These are phyloP conservation scores for Colletotrichum incanum DNA, from an alignment of 2,329 filamentous ascomycete genomes.

Conservation along the genomic window DNA sequence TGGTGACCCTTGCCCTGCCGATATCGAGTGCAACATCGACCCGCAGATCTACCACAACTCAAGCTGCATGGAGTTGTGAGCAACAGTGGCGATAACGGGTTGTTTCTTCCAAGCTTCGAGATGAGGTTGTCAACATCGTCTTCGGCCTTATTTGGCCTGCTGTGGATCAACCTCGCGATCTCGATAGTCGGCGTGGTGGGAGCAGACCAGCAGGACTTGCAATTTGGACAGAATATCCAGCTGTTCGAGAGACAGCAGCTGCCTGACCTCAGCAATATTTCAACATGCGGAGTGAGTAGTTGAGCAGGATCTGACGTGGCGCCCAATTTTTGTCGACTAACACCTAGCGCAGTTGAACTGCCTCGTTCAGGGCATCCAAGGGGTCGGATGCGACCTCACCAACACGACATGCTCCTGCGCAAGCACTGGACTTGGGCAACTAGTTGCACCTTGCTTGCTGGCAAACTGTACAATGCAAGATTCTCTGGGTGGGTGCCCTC, in stretches of 20 bases:
- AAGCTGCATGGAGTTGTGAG: slow-evolving; percentile 26
- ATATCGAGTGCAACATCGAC: background rate
- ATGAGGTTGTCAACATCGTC: slow-evolving; percentile 14
- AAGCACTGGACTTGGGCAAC: slow-evolving; percentile 28
- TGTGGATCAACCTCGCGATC: slow-evolving; percentile 3
- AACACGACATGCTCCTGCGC: slow-evolving; percentile 41
- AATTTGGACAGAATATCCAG: background rate
- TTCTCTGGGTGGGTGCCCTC: slow-evolving; percentile 28
- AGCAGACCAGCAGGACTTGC: background rate
- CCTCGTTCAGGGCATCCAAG: slow-evolving; percentile 29
- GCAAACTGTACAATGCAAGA: slow-evolving; percentile 44
- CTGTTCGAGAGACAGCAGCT: slow-evolving; percentile 30
- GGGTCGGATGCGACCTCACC: slow-evolving; percentile 38
- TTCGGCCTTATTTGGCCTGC: slow-evolving; percentile 17
- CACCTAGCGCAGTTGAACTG: slow-evolving; percentile 7
- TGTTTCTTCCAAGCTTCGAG: background rate
- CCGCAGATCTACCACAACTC: background rate
- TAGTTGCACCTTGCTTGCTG: slow-evolving; percentile 29
- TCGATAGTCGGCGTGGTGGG: background rate
- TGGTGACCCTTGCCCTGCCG: slow-evolving; percentile 5
- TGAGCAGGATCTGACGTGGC: background rate
- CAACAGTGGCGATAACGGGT: background rate
- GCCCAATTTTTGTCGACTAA: background rate
- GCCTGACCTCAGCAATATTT: slow-evolving; percentile 35
- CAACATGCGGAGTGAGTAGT: slow-evolving; percentile 31